Base-by-base conservation (phyloP, 2,329 filamentous ascomycete genomes). In the Elsinoe australis region DNA sequence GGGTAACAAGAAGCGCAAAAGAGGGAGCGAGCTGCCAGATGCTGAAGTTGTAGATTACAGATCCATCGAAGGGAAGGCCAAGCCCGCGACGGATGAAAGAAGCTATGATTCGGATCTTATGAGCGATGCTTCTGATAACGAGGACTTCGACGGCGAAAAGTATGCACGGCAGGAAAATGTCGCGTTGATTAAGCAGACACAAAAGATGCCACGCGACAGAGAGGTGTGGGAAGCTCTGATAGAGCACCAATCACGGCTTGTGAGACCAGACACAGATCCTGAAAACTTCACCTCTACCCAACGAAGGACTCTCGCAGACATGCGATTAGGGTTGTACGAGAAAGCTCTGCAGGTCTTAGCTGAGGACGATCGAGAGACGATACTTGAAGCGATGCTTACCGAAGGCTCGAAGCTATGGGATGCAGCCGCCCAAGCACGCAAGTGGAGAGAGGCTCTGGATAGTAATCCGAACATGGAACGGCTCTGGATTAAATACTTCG, bases 371-470 rank as follows among this genome's bases (percentile, higher is more conserved):
- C 53, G 60, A 14, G 41, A 64, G 14, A 72, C 74, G 6, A 70
- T 95, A 1, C 62, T 88, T 5, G 64, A 84, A 7, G 79, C 78
- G 3, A 71, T 88, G 49, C 82, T 95, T 73, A 71, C 75, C 5
- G 85, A 94, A 61, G 87, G 85, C 0, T 64, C 71, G n/a, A 78
- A 78, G 52, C 67, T 87, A 1, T 95, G 89, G 87, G 80, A 82
- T 42, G 64, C 69, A 4, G 75, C 78, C 49, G 76, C 73, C 47
- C 65, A 85, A 2, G 65, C 71, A 1, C 71, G 71, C 36, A 81
- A 78, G 55, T 95, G 88, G 86, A 67, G 76, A 36, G 71, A 77
- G 18, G 69, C 79, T 9, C 66, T 85, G 5, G 65, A 69, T 39
- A 69, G 74, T 14, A 72, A 80, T 54, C 71, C 78, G 1, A 62